These are phyloP conservation scores for Hura crepitans DNA, from an alignment of 441 rosid species.

Conservation along the genomic window DNA sequence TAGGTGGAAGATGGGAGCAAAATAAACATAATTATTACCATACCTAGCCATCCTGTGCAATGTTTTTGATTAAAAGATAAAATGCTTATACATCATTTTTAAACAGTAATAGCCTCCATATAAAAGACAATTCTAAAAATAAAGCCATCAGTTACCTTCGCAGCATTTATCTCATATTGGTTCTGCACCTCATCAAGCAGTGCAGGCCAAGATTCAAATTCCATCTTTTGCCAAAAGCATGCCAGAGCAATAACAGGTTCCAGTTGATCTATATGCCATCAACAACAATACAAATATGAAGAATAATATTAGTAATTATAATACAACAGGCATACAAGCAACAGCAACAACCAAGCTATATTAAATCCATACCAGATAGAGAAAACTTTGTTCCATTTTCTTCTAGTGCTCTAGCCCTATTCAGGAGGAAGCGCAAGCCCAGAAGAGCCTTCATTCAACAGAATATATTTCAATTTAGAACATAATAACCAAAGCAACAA, in stretches of 20 bases:
- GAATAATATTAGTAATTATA: constrained; percentile 12
- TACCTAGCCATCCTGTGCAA: neutral
- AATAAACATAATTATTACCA: no score
- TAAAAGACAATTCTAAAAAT: neutral
- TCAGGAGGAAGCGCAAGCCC: constrained; percentile 79
- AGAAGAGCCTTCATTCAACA: constrained; percentile 59
- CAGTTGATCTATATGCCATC: constrained; percentile 45
- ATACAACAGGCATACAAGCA: neutral
- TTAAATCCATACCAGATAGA: constrained; percentile 54
- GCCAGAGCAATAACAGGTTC: constrained; percentile 62
- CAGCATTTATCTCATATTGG: constrained; percentile 75
- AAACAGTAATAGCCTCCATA: neutral
- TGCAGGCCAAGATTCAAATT: constrained; percentile 78
- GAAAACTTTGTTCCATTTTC: constrained; percentile 73
- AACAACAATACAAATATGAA: constrained; percentile 7
- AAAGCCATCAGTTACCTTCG: constrained; percentile 51
- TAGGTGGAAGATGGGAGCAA: neutral
- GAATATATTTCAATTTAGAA: constrained; percentile 19
- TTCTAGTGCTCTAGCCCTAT: constrained; percentile 46
- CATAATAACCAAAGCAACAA: neutral
- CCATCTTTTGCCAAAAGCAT: constrained; percentile 86
- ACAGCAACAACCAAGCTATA: constrained; percentile 13
- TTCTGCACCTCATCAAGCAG: constrained; percentile 84
- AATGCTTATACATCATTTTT: neutral
- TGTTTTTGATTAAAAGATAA: neutral